A percentile compares a stretch with the other conserved stretches of the same genome.
phyloP scores from a whole-genome alignment of 1,139 yeast species.

The Yamadazyma sp. region DNA sequence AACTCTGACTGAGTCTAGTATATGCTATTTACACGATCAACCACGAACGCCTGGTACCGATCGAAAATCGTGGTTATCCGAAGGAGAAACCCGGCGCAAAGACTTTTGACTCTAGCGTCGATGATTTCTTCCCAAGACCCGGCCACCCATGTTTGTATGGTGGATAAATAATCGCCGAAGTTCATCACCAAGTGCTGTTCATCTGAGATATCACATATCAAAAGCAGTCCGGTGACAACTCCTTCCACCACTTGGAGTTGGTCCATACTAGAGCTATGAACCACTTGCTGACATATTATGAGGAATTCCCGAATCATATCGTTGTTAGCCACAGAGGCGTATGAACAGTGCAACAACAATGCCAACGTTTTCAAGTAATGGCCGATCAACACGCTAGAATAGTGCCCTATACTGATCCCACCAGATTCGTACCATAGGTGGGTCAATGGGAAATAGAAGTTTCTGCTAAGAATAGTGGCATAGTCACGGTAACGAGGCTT shows the following conservation, averaged over 20 bases:
- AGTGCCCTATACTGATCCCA: slow-evolving; percentile 51
- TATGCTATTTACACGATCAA: slow-evolving; percentile 15
- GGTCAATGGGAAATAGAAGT: slow-evolving; percentile 57
- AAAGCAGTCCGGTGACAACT: slow-evolving; percentile 44
- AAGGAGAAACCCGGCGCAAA: slow-evolving; percentile 53
- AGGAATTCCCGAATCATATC: slow-evolving; percentile 62
- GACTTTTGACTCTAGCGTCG: slow-evolving; percentile 44
- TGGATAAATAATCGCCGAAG: slow-evolving; percentile 29
- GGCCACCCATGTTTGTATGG: slow-evolving; percentile 41
- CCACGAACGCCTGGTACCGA: slow-evolving; percentile 15
- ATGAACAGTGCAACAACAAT: slow-evolving; percentile 55
- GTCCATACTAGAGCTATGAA: slow-evolving; percentile 22
- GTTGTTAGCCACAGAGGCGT: slow-evolving; percentile 50
- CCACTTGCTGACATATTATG: slow-evolving; percentile 32
- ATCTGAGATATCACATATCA: slow-evolving; percentile 48
- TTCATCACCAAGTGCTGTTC: slow-evolving; percentile 30
- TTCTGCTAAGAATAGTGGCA: slow-evolving; percentile 44
- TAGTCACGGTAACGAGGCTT: slow-evolving; percentile 31
- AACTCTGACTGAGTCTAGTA: slow-evolving; percentile 7
- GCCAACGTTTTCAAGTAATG: slow-evolving; percentile 63
- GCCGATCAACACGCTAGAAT: slow-evolving; percentile 53
- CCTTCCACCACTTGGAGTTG: slow-evolving; percentile 45
- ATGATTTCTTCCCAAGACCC: slow-evolving; percentile 46
- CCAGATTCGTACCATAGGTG: slow-evolving; percentile 52
- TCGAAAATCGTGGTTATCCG: slow-evolving; percentile 16